Conservation (phyloP, 495 filamentous ascomycete genomes). For the Xylaria nigripes region DNA sequence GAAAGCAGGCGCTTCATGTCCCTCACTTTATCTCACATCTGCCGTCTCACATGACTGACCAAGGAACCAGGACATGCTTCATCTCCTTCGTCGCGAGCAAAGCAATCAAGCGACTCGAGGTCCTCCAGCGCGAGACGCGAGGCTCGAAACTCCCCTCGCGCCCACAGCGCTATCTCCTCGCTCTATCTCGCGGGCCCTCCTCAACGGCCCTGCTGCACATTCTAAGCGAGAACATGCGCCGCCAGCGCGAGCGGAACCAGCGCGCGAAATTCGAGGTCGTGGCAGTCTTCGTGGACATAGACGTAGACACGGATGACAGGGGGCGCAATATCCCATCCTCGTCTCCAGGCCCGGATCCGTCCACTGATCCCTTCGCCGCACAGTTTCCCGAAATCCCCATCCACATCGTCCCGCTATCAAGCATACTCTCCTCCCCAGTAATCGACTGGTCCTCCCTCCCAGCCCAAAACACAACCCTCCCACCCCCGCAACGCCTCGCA, state of each 20-base stretch:
- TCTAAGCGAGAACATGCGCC: constrained; percentile 57
- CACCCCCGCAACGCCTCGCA: constrained; percentile 23
- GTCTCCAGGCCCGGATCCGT: no score
- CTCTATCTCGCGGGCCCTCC: constrained; percentile 74
- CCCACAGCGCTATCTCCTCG: constrained; percentile 57
- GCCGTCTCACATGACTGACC: no score
- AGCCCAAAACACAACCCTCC: constrained; percentile 29
- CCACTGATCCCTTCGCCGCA: constrained; percentile 19
- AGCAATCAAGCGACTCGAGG: constrained; percentile 67
- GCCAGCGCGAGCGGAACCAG: constrained; percentile 47
- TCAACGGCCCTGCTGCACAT: constrained; percentile 73
- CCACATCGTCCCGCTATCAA: constrained; percentile 47
- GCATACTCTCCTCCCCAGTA: constrained; percentile 34
- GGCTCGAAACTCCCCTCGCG: constrained; percentile 27
- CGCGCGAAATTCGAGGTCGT: constrained; percentile 56
- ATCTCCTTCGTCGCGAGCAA: constrained; percentile 65
- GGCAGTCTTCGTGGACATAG: constrained; percentile 28
- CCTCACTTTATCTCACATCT: no score
- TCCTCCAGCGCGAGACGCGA: constrained; percentile 36
- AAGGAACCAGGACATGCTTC: constrained; percentile 59
- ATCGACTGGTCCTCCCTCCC: constrained; percentile 36
- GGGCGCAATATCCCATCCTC: no score
- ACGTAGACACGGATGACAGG: neutral
- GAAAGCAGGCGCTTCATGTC: no score
- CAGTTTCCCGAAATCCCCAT: constrained; percentile 55